Evolutionary conservation across 2,329 filamentous ascomycete species (phyloP), one percentile per base, ranked within the genome.

Genomic region (Stemphylium beticola): DNA sequence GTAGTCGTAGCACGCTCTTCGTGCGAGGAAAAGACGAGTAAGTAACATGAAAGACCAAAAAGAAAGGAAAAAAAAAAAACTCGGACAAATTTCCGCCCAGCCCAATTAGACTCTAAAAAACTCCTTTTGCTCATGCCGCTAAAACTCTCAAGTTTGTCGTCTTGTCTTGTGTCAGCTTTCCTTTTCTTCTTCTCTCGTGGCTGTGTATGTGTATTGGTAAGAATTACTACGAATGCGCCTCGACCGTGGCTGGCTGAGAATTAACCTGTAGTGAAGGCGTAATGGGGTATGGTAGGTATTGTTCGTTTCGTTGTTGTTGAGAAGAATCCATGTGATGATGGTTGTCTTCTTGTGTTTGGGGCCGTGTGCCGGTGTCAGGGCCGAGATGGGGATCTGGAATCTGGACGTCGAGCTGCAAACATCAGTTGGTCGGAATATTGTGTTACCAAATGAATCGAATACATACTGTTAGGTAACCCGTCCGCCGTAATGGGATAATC

Each of bases 381-480:
- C 71, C 72, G 55, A 92, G 86, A 64, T 91, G 88, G 1, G 90
- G 90, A 71, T 93, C 89, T 4, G 89, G 87, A 53, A 93, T 90
- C 76, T 92, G 89, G 43, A 93, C 91, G 65, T 93, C 90, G 64
- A 93, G 82, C 88, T 91, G 53, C 17, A 40, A 10, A 4, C 5
- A 31, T 49, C 12, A 47, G 42, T 49, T 20, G 29, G 20, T 15
- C 8, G 11, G 12, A 24, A 12, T 33, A 11, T 1, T 1, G 8
- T 17, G 9, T 8, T 2, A 42, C 0, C 0, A 8, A 9, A 17
- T 9, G n/a, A 2, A 18, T 33, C 11, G 43, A n/a, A 42, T 5
- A 74, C 86, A 77, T 77, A 90, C 88, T 63, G 83, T 92, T 87
- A 96, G 88, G 75, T 96, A 97, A 1, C 91, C 93, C 34, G 93